Conservation (phyloP, 306 rosid genomes). For the Begonia masoniana region DNA sequence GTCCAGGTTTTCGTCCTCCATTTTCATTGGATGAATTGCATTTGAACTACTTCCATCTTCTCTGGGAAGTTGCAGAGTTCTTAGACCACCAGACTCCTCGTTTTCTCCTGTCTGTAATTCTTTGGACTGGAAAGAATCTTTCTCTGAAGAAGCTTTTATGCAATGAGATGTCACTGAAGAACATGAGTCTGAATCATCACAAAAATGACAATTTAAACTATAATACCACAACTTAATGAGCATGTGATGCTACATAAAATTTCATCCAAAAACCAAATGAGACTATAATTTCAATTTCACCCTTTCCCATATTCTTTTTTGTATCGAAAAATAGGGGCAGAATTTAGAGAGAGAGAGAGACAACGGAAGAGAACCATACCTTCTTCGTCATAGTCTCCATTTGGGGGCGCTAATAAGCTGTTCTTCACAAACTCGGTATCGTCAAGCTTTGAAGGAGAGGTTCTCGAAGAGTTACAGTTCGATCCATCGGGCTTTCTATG, state of each 20-base stretch:
- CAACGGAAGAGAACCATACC: constrained; percentile 19
- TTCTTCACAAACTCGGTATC: constrained; percentile 59
- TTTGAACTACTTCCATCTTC: constrained; percentile 49
- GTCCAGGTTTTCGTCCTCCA: constrained; percentile 78
- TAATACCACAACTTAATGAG: too few species aligned
- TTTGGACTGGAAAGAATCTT: constrained; percentile 29
- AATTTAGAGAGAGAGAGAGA: constrained; percentile 1
- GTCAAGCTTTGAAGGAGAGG: constrained; percentile 75
- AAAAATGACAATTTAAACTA: too few species aligned
- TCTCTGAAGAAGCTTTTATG: constrained; percentile 33
- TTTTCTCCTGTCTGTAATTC: constrained; percentile 32
- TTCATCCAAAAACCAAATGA: too few species aligned
- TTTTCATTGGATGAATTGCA: constrained; percentile 34
- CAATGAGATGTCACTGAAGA: constrained; percentile 45
- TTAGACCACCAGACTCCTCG: constrained; percentile 17
- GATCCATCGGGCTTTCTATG: constrained; percentile 70
- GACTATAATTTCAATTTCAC: too few species aligned
- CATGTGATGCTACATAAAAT: too few species aligned
- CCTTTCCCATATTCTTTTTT: too few species aligned
- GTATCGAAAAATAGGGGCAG: too few species aligned
- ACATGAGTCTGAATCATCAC: constrained; percentile 18
- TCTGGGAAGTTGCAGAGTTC: constrained; percentile 34
- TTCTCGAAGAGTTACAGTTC: constrained; percentile 80
- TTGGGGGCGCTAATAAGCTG: constrained; percentile 40
- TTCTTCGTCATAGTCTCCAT: constrained; percentile 52